Conservation (phyloP, 768 basidiomycete genomes). For the Russula foetens region DNA sequence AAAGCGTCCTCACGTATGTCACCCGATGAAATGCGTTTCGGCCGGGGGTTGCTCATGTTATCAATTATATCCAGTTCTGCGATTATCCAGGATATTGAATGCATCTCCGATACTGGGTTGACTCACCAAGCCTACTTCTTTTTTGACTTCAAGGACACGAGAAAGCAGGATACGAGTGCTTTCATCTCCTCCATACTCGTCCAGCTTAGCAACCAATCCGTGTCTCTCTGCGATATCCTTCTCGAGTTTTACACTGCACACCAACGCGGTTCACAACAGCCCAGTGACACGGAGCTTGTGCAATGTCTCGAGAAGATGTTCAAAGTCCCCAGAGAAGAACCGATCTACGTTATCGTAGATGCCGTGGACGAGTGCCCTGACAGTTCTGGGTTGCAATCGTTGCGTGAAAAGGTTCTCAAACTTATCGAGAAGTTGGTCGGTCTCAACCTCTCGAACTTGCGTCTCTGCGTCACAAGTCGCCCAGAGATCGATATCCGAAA, state of each 20-base stretch:
- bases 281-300: not conserved
- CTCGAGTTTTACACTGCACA: not conserved
- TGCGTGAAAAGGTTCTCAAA: not conserved
- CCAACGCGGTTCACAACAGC: not conserved
- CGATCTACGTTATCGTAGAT: not conserved
- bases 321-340: not conserved
- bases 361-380: not conserved
- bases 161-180: not conserved
- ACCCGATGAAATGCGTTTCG: not conserved
- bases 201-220: not conserved
- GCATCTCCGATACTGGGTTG: not conserved
- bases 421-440: not conserved
- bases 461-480: not conserved
- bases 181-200: not conserved
- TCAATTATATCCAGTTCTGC: not conserved
- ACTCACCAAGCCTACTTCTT: not conserved
- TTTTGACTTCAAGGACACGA: not conserved
- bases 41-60: not conserved
- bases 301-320: not conserved
- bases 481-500: not conserved
- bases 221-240: not conserved
- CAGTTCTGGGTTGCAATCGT: not conserved
- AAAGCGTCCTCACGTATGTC: not conserved
- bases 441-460: not conserved
- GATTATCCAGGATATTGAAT: not conserved